Evolutionary conservation across 345 rosid species (phyloP), one percentile per base, ranked within the genome.

Genomic region (Hypericum perforatum): DNA sequence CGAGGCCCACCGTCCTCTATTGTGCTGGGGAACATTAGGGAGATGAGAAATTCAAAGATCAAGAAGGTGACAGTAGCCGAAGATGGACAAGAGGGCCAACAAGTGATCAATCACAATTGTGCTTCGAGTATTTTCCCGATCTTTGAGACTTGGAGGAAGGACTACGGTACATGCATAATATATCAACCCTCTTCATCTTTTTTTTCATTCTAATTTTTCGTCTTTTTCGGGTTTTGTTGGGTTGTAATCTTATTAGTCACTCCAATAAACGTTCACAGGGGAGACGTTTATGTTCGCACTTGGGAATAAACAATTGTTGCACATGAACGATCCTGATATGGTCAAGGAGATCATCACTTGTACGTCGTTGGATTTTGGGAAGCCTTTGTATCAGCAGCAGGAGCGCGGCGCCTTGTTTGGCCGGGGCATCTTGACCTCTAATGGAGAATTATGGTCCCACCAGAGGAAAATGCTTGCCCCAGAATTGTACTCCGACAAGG

Each of bases 381-480:
- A 78, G 64, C 78, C 78, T 11, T 57, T 75, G 3, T 70, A 73
- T 42, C 81, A 68, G 45, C 76, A 70, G 3, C 65, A 63, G 44
- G 78, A 73, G 37, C 43, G 60, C 5, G 84, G 80, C 43, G 46
- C 84, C 41, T 54, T 78, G 58, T 70, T 78, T 45, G 81, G 84
- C 9, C 73, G 66, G 5, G 84, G 84, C n/a, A 63, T 78, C 60
- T 52, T 78, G 8, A 68, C 84, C 37, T 73, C 84, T 1, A 78
- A 76, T 65, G 81, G 81, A 7, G 16, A 66, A 10, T 6, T 46
- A 11, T 78, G 84, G 81, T 51, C 73, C 3, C 71, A 73, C 56
- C 81, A 76, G 46, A 71, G 80, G 38, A 78, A 70, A 60, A 63
- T 73, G 42, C 63, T 75, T 60, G 78, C 76, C 12, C 84, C 84